A percentile compares a stretch with the other conserved stretches of the same genome.
phyloP scores from a whole-genome alignment of 1,139 yeast genomes.

The Lodderomyces jiufengensis region DNA sequence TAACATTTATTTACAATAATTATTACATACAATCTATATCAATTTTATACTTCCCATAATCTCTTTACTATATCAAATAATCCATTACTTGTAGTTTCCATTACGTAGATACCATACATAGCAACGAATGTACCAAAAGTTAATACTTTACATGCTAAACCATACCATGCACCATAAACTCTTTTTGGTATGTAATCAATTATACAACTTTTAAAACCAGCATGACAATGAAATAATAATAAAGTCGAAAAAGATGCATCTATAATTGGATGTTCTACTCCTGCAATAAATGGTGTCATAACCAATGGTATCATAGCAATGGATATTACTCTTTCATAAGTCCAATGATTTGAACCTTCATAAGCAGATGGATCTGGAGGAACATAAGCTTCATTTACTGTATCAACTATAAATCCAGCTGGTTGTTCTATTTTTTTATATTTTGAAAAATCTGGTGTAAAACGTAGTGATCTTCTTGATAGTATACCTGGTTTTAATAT shows the following conservation, averaged over 20 bases:
- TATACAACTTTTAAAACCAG: constrained; percentile 76
- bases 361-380: constrained; percentile 52
- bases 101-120: constrained; percentile 62
- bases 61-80: constrained; percentile 43
- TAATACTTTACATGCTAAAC: constrained; percentile 58
- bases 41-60: constrained; percentile 42
- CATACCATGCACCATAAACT: constrained; percentile 67
- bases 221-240: constrained; percentile 59
- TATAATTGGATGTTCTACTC: constrained; percentile 44
- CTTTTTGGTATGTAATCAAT: constrained; percentile 74
- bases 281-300: constrained; percentile 59
- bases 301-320: constrained; percentile 61
- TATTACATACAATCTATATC: neutral
- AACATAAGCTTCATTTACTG: constrained; percentile 70
- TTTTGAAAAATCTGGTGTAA: constrained; percentile 47
- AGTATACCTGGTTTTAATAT: constrained; percentile 6
- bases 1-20: neutral
- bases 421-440: constrained; percentile 64
- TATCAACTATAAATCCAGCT: constrained; percentile 70
- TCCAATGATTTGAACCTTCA: constrained; percentile 76
- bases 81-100: constrained; percentile 56
- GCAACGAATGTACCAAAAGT: constrained; percentile 61
- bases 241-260: constrained; percentile 58
- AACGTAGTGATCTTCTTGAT: constrained; percentile 21
- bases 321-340: constrained; percentile 58